These are phyloP conservation scores for Aspergillus leporis DNA, from an alignment of 495 filamentous ascomycete genomes.

Conservation along the genomic window DNA sequence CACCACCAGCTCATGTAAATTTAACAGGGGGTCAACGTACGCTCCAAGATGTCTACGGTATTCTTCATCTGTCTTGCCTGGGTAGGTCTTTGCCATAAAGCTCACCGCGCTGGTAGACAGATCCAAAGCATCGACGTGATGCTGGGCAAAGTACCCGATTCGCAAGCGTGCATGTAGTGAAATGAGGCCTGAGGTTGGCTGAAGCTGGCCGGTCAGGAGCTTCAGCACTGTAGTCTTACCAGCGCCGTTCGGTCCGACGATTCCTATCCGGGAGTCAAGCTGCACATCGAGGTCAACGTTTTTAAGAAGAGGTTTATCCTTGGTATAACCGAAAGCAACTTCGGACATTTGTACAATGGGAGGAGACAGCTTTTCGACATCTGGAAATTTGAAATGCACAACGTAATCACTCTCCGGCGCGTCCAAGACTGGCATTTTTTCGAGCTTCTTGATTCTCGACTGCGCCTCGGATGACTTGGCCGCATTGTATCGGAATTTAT, in stretches of 20 bases:
- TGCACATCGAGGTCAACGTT: slow-evolving; percentile 96
- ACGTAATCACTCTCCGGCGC: slow-evolving; percentile 91
- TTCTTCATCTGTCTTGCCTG: slow-evolving; percentile 91
- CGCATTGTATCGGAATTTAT: slow-evolving; percentile 99
- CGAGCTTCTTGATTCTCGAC: slow-evolving; percentile 97
- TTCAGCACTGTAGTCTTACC: slow-evolving; percentile 98
- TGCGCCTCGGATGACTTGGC: slow-evolving; percentile 98
- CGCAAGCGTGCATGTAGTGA: slow-evolving; percentile 84
- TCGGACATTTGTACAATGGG: slow-evolving; percentile 97
- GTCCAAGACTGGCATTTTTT: slow-evolving; percentile 91
- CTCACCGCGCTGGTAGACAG: slow-evolving; percentile 82
- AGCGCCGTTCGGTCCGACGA: slow-evolving; percentile 97
- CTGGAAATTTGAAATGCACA: slow-evolving; percentile 96
- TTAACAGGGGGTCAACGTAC: slow-evolving; percentile 28
- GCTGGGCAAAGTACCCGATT: slow-evolving; percentile 96
- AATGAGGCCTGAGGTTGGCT: slow-evolving; percentile 76
- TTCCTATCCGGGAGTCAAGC: slow-evolving; percentile 96
- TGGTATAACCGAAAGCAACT: slow-evolving; percentile 87
- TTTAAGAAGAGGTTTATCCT: slow-evolving; percentile 75
- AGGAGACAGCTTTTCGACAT: slow-evolving; percentile 95
- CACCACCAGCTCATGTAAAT: not conserved
- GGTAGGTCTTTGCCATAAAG: slow-evolving; percentile 93
- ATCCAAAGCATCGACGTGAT: slow-evolving; percentile 97
- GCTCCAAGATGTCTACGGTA: slow-evolving; percentile 94
- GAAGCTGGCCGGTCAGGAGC: slow-evolving; percentile 83